Evolutionary conservation across 176 grass and related monocot genomes (phyloP).

Genomic region (Rhynchospora tenuis): DNA sequence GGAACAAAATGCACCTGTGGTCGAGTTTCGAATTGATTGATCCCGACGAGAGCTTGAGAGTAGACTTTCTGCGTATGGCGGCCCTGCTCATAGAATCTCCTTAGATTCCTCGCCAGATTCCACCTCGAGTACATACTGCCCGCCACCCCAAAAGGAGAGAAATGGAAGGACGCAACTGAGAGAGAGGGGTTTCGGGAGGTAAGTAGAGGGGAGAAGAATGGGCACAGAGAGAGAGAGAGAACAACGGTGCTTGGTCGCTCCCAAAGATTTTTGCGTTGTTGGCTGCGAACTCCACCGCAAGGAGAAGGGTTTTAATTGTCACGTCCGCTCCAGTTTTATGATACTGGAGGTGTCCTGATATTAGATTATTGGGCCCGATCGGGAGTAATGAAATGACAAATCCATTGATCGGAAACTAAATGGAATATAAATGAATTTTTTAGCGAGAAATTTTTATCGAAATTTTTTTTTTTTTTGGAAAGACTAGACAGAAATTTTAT

Average conservation of each 20-base stretch:
- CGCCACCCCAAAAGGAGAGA: not conserved
- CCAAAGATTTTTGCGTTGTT: not conserved
- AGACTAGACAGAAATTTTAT: no score
- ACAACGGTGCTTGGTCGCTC: not conserved
- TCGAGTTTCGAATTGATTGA: constrained; percentile 7
- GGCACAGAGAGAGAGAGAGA: no score
- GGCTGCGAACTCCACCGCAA: constrained; percentile 9
- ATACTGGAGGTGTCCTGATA: not conserved
- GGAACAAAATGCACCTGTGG: constrained; percentile 20
- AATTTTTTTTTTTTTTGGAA: no score
- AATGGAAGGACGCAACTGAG: no score
- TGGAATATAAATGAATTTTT: no score
- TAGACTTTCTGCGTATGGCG: constrained; percentile 5
- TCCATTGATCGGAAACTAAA: no score
- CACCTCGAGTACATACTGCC: constrained; percentile 26
- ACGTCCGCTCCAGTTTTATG: not conserved
- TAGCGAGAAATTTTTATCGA: no score
- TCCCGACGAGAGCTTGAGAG: constrained; percentile 10
- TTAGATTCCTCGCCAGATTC: not conserved
- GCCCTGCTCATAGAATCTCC: constrained; percentile 9
- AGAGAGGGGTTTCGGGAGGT: no score
- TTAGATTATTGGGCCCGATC: not conserved
- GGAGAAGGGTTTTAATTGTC: not conserved
- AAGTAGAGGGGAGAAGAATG: no score
- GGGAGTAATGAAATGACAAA: no score